Base-by-base conservation (phyloP, 176 grass and related monocot species). In the Canna indica region DNA sequence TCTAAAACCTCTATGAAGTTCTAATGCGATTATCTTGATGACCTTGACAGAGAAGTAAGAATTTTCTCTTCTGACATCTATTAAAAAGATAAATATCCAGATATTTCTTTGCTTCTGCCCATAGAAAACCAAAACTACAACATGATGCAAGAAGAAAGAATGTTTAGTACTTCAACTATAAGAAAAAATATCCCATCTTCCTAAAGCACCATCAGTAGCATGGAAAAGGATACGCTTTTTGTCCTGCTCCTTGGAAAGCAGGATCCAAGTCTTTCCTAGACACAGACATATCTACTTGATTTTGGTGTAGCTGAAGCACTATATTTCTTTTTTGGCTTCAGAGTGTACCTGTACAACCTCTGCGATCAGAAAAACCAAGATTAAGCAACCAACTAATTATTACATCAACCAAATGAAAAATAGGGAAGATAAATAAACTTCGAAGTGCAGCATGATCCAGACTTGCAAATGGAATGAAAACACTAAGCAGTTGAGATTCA, bases 211-310 rank as follows among this genome's bases (percentile, higher is more conserved):
- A 61, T 6, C 25, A 63, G 14, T 22, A 22, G 18, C 4, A 22
- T 22, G 36, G 33, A 22, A 36, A 64, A 66, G 63, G 63, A 66
- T 66, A 66, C 63, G 33, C 63, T 24, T 66, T 66, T 34, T 22
- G 16, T 38, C 63, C 63, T 66, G 63, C 63, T 7, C 63, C 34
- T 24, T 66, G 63, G 8, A 66, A 66, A 66, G 63, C 63, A 14
- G 63, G 63, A 39, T 66, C 63, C 63, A 66, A 12, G 5, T 66
- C 63, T 12, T 25, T 66, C 35, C 35, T 66, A n/a, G 63, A 66
- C 22, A 22, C 35, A 24, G 63, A 66, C 63, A 63, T 63, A 25
- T 66, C 4, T 66, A n/a, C n/a, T n/a, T n/a, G n/a, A n/a, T 7
- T 66, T 38, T 24, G 8, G 22, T 38, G 33, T 66, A 38, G 39